A percentile compares a stretch with the other conserved stretches of the same genome.
Evolutionary conservation across 139 green algal species (phyloP).

Genomic region (Haematococcus lacustris): DNA sequence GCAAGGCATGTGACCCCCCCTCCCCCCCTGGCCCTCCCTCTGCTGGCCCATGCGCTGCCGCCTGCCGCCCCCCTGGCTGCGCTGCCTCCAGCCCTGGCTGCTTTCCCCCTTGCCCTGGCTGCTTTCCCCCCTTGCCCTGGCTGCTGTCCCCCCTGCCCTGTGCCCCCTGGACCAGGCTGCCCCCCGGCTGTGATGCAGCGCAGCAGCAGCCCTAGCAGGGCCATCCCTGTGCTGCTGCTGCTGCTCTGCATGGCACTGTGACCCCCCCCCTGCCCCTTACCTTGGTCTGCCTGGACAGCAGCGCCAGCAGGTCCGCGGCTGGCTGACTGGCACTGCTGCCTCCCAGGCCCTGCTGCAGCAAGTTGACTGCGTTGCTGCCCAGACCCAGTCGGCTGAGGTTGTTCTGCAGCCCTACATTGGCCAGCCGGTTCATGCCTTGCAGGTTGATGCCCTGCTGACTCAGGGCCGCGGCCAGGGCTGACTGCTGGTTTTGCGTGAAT

Average conservation of each 20-base stretch:
- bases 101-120: no score
- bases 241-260: not conserved
- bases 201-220: not conserved
- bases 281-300: not conserved
- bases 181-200: not conserved
- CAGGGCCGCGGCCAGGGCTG: not conserved
- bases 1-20: no score
- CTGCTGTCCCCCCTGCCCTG: not conserved
- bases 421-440: not conserved
- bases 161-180: no score
- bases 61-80: no score
- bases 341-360: not conserved
- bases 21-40: no score
- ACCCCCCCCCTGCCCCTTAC: not conserved
- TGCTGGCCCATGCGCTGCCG: no score
- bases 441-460: not conserved
- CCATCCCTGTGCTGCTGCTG: not conserved
- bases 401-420: not conserved
- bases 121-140: no score
- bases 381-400: no score
- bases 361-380: not conserved
- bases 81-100: no score
- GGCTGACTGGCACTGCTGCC: not conserved
- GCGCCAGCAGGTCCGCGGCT: not conserved
- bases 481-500: conserved; percentile 1